These are phyloP conservation scores for Thielaviopsis euricoi DNA, from an alignment of 2,329 filamentous ascomycete genomes.

Conservation along the genomic window DNA sequence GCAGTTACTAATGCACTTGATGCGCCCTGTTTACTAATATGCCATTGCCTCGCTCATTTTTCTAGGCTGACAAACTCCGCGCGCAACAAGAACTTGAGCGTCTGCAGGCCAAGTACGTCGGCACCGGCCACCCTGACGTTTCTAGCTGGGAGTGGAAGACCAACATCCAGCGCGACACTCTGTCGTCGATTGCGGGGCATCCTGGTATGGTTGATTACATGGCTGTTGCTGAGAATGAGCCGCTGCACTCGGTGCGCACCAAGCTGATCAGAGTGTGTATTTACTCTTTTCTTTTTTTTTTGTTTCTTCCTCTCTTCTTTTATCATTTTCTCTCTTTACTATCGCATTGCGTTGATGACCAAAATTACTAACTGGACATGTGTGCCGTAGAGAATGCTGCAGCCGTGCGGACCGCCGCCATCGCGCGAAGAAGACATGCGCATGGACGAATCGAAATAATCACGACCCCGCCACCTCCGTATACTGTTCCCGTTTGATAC, in stretches of 20 bases:
- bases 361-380: neutral
- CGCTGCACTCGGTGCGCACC: constrained; percentile 61
- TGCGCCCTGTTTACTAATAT: constrained; percentile 7
- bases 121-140: constrained; percentile 90
- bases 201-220: constrained; percentile 79
- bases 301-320: neutral
- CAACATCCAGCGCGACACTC: constrained; percentile 89
- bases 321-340: neutral
- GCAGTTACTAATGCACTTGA: constrained; percentile 14
- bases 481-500: neutral
- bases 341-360: neutral
- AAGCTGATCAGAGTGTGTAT: constrained; percentile 55
- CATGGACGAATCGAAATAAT: constrained; percentile 8
- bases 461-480: neutral
- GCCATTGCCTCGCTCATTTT: neutral
- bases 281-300: neutral
- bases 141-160: constrained; percentile 95
- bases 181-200: constrained; percentile 78
- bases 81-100: constrained; percentile 95
- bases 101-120: constrained; percentile 88
- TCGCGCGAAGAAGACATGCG: constrained; percentile 31
- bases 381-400: constrained; percentile 44
- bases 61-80: constrained; percentile 86
- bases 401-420: constrained; percentile 42
- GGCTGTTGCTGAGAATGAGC: constrained; percentile 74